phyloP scores from a whole-genome alignment of 768 basidiomycete species.

The Rhodotorula kratochvilovae region DNA sequence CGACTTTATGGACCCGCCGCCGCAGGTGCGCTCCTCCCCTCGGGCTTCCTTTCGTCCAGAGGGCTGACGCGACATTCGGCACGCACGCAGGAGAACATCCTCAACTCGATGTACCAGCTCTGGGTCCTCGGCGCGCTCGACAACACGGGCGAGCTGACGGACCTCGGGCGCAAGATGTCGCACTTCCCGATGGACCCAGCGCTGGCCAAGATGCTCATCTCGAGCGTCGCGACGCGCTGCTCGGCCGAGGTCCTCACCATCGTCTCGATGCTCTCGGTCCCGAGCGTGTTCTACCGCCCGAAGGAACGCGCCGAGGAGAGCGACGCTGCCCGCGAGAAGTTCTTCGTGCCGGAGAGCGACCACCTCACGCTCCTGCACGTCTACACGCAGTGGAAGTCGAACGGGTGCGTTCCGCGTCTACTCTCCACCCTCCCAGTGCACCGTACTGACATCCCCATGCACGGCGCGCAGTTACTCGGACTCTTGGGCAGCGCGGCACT shows the following conservation, averaged over 20 bases:
- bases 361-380: constrained; percentile 93
- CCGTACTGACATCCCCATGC: not conserved
- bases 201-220: constrained; percentile 96
- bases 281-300: constrained; percentile 94
- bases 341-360: constrained; percentile 96
- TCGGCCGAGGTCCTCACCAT: constrained; percentile 96
- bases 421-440: too few relatives aligned
- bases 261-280: constrained; percentile 97
- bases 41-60: not conserved
- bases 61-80: too few relatives aligned
- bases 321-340: constrained; percentile 95
- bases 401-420: constrained; percentile 60
- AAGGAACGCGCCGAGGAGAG: constrained; percentile 97
- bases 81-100: constrained; percentile 81
- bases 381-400: constrained; percentile 96
- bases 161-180: constrained; percentile 90
- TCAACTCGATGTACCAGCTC: constrained; percentile 99
- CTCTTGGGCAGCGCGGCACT: constrained; percentile 91
- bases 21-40: constrained; percentile 57
- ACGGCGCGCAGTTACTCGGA: constrained; percentile 66
- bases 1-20: constrained; percentile 99
- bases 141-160: constrained; percentile 93
- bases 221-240: constrained; percentile 86
- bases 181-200: constrained; percentile 99
- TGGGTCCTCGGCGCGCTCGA: constrained; percentile 98